These are phyloP conservation scores for Cadophora malorum DNA, from an alignment of 2,329 filamentous ascomycete genomes.

Conservation along the genomic window DNA sequence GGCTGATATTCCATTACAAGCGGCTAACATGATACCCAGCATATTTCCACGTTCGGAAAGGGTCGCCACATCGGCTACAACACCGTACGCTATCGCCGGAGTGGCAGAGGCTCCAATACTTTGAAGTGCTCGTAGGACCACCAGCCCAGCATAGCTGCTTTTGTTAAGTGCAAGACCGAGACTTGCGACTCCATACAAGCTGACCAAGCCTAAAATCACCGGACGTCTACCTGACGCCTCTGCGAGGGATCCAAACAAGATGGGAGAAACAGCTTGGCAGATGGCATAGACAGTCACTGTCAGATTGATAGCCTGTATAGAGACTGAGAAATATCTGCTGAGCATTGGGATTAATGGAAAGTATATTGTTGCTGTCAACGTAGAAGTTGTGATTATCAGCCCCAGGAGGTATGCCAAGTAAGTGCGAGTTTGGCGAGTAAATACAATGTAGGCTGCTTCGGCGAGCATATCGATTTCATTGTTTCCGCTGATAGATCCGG, in stretches of 20 bases:
- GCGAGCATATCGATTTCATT: too few relatives aligned
- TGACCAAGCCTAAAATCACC: not conserved
- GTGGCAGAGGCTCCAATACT: not conserved
- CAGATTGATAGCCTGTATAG: not conserved
- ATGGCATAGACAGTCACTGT: not conserved
- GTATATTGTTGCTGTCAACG: not conserved
- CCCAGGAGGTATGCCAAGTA: not conserved
- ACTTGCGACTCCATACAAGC: not conserved
- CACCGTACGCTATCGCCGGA: not conserved
- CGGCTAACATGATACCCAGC: not conserved
- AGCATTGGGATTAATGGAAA: not conserved
- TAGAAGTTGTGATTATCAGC: not conserved
- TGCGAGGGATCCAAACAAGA: not conserved
- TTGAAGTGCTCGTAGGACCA: not conserved
- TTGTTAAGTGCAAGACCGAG: not conserved
- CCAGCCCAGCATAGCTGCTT: not conserved
- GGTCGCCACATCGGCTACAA: not conserved
- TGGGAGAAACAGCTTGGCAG: not conserved
- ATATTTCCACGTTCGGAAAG: not conserved
- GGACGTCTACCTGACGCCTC: not conserved
- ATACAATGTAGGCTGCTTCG: not conserved
- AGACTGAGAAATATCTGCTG: not conserved
- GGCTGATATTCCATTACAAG: not conserved
- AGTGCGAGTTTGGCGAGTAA: not conserved
- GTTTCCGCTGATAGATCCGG: too few relatives aligned